phyloP scores from a whole-genome alignment of 2,329 filamentous ascomycete genomes.

The Golovinomyces cichoracearum region DNA sequence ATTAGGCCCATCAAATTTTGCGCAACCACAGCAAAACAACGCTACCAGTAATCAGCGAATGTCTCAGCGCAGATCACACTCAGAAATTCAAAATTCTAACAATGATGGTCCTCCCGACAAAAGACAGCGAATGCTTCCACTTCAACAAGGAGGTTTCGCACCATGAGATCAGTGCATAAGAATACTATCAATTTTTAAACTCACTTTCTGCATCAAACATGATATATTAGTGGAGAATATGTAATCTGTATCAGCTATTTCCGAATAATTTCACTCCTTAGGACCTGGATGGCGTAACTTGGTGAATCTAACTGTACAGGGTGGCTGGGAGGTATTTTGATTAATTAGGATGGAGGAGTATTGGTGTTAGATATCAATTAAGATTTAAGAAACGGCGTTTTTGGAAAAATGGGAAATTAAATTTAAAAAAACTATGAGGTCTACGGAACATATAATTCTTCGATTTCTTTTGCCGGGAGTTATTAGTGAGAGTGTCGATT shows the following conservation, averaged over 20 bases:
- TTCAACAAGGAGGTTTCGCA: conserved; percentile 7
- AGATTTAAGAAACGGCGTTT: not conserved
- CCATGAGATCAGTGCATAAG: conserved; percentile 5
- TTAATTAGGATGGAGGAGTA: not conserved
- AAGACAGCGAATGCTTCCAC: conserved; percentile 13
- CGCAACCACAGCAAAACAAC: conserved; percentile 9
- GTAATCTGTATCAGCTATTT: too few relatives aligned
- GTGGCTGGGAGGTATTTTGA: not conserved
- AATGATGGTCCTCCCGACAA: conserved; percentile 13
- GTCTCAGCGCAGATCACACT: conserved; percentile 12
- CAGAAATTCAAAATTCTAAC: conserved; percentile 11
- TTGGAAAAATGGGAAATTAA: not conserved
- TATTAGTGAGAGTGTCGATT: too few relatives aligned
- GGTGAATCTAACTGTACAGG: not conserved
- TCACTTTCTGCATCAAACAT: too few relatives aligned
- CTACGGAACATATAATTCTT: too few relatives aligned
- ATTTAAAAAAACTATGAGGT: too few relatives aligned
- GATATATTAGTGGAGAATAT: too few relatives aligned
- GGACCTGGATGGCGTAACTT: too few relatives aligned
- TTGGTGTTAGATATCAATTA: not conserved
- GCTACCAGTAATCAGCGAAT: conserved; percentile 8
- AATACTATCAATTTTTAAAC: too few relatives aligned
- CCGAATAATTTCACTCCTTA: too few relatives aligned
- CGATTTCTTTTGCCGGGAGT: too few relatives aligned
- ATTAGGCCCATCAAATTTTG: not conserved